A percentile compares a stretch with the other conserved stretches of the same genome.
These are phyloP conservation scores for Priceomyces haplophilus DNA, from an alignment of 805 yeast genomes.

Conservation along the genomic window DNA sequence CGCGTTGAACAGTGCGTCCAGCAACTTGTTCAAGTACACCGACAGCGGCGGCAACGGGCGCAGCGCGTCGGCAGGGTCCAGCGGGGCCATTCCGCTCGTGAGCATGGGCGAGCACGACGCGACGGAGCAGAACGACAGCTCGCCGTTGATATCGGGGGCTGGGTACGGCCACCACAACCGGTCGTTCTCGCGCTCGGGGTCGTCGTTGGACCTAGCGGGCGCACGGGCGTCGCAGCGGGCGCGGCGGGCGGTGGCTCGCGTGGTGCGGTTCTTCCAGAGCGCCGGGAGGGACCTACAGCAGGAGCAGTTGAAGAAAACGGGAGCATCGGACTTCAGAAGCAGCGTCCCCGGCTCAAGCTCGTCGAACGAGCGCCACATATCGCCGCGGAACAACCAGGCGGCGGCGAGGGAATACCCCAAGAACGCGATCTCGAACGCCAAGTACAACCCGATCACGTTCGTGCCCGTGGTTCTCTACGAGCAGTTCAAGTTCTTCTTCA, in stretches of 20 bases:
- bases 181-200: conserved; percentile 20
- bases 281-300: conserved; percentile 27
- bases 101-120: conserved; percentile 24
- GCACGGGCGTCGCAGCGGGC: conserved; percentile 11
- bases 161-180: conserved; percentile 14
- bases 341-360: conserved; percentile 16
- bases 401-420: conserved; percentile 42
- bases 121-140: conserved; percentile 22
- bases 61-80: conserved; percentile 25
- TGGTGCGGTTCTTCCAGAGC: conserved; percentile 17
- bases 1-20: conserved; percentile 54
- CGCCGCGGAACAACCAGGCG: conserved; percentile 29
- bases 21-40: conserved; percentile 33
- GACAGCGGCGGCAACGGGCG: conserved; percentile 21
- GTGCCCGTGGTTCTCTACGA: conserved; percentile 87
- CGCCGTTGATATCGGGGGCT: conserved; percentile 27
- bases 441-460: conserved; percentile 84
- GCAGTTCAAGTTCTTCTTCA: conserved; percentile 96
- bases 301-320: conserved; percentile 17
- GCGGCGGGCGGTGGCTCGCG: conserved; percentile 9
- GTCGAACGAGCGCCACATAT: conserved; percentile 34
- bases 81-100: conserved; percentile 29
- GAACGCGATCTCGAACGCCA: conserved; percentile 90
- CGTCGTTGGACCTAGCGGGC: conserved; percentile 13
- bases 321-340: conserved; percentile 10